phyloP scores from a whole-genome alignment of 768 basidiomycete genomes.

The Trametes cinnabarina region DNA sequence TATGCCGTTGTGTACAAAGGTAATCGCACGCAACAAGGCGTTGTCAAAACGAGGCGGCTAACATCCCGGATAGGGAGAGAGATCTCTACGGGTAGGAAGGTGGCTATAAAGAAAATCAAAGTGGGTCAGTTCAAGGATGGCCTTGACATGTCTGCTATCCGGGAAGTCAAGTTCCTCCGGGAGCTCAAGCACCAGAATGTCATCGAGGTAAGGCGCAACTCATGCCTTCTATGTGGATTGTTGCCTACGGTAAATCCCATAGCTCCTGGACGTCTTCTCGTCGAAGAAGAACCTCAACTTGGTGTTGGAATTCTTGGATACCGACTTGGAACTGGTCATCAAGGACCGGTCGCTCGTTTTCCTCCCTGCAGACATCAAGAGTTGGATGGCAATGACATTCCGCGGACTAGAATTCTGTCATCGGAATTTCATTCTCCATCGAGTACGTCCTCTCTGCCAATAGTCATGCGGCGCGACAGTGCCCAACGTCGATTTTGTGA shows the following conservation, averaged over 20 bases:
- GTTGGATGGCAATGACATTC: constrained; percentile 98
- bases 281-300: constrained; percentile 96
- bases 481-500: no score
- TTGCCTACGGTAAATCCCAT: neutral
- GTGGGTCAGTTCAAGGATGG: constrained; percentile 97
- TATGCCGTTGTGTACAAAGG: constrained; percentile 97
- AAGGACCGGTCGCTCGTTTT: constrained; percentile 92
- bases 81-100: constrained; percentile 69
- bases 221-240: neutral
- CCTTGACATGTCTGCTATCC: constrained; percentile 96
- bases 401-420: constrained; percentile 99
- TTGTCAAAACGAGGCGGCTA: constrained; percentile 7
- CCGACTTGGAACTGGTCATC: constrained; percentile 95
- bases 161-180: constrained; percentile 95
- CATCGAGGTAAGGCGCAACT: constrained; percentile 64
- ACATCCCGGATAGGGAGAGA: constrained; percentile 56
- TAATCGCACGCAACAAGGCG: constrained; percentile 30
- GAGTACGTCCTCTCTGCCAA: constrained; percentile 46
- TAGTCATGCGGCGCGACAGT: no score
- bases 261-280: constrained; percentile 97
- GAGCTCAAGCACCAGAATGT: constrained; percentile 94
- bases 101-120: constrained; percentile 98
- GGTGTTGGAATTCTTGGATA: constrained; percentile 94
- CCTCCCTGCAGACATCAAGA: constrained; percentile 93
- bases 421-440: constrained; percentile 88